phyloP scores from a whole-genome alignment of 192 early-diverging fungal species.

The Podila horticola region DNA sequence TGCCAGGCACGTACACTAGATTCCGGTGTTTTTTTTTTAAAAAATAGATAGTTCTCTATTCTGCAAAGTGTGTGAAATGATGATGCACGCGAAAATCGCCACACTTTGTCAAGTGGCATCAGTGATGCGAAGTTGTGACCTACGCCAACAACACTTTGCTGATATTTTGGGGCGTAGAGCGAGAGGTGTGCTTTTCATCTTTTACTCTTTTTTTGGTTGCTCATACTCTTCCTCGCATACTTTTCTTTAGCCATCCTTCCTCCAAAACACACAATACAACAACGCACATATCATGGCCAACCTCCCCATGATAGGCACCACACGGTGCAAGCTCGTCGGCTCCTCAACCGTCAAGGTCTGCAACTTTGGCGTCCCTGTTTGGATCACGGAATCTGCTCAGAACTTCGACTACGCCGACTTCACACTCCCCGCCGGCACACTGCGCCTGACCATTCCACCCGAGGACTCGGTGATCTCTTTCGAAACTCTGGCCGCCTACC shows the following conservation, averaged over 20 bases:
- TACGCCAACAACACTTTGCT: too few species aligned
- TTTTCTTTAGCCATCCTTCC: not conserved
- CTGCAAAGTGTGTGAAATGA: too few species aligned
- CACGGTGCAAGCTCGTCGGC: too few species aligned
- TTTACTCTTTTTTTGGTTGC: not conserved
- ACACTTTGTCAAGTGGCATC: not conserved
- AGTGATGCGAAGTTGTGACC: not conserved
- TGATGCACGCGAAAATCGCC: too few species aligned
- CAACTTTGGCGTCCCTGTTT: too few species aligned
- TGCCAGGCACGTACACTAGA: not conserved
- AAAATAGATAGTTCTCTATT: too few species aligned
- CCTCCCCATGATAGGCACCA: too few species aligned
- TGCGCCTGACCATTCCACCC: not conserved
- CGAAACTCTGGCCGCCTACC: not conserved
- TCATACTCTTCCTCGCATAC: not conserved
- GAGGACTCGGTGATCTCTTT: not conserved
- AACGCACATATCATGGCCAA: not conserved
- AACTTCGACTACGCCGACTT: too few species aligned
- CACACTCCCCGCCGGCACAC: not conserved
- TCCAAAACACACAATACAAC: not conserved
- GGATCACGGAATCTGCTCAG: too few species aligned
- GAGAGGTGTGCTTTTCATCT: not conserved
- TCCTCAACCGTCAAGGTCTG: too few species aligned
- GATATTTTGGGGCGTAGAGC: too few species aligned
- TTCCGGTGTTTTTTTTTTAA: too few species aligned